Evolutionary conservation across 2,329 filamentous ascomycete species (phyloP).

Genomic region (Helicocarpus griseus): DNA sequence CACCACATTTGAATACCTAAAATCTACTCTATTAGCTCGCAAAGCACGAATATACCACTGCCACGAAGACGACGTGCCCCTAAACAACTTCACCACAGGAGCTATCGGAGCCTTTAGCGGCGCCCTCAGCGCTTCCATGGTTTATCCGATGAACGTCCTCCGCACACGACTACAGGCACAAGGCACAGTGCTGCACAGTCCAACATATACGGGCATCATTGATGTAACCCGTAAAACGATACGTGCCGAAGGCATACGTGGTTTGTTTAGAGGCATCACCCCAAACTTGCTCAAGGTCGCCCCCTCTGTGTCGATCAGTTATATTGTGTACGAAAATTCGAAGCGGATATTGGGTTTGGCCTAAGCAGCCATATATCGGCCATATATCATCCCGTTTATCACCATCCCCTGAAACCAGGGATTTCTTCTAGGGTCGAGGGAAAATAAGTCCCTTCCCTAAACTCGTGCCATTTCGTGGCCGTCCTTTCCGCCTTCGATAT

Average conservation of each 20-base stretch:
- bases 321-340: constrained; percentile 85
- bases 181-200: constrained; percentile 81
- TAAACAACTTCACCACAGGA: constrained; percentile 74
- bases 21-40: constrained; percentile 59
- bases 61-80: constrained; percentile 72
- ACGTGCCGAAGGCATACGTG: constrained; percentile 69
- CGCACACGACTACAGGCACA: constrained; percentile 88
- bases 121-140: constrained; percentile 82
- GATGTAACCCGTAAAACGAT: constrained; percentile 82
- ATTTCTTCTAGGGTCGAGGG: not conserved
- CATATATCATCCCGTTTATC: not conserved
- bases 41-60: constrained; percentile 60
- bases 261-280: constrained; percentile 88
- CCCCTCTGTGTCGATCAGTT: constrained; percentile 89
- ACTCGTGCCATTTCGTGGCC: not conserved
- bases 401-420: too few relatives aligned
- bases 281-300: constrained; percentile 95
- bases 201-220: constrained; percentile 81
- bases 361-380: constrained; percentile 21
- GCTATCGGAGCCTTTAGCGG: constrained; percentile 86
- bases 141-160: constrained; percentile 90
- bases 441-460: not conserved
- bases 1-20: constrained; percentile 88
- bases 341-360: constrained; percentile 57
- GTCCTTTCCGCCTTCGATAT: not conserved